These are phyloP conservation scores for Saturnispora kantuleensis DNA, from an alignment of 805 yeast genomes.

Conservation along the genomic window DNA sequence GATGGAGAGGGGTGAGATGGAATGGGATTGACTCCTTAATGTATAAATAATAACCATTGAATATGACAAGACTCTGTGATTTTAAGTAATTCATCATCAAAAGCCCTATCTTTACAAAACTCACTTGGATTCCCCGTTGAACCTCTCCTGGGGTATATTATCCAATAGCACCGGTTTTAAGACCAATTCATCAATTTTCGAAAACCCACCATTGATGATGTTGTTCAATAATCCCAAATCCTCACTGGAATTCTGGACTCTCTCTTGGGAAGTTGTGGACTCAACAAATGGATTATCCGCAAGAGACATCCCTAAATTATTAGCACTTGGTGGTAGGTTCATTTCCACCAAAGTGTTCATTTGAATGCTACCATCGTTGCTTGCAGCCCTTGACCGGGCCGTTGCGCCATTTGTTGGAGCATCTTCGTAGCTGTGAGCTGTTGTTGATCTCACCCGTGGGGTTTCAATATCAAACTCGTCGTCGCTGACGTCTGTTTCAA, in stretches of 20 bases:
- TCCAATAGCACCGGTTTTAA: slow-evolving; percentile 87
- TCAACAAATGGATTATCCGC: slow-evolving; percentile 5
- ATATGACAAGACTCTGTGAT: too few relatives aligned
- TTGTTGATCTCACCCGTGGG: slow-evolving; percentile 22
- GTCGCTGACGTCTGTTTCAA: slow-evolving; percentile 74
- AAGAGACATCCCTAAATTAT: slow-evolving; percentile 1
- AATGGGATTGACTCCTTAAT: neutral
- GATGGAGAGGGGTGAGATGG: slow-evolving; percentile 29
- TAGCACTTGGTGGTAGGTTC: slow-evolving; percentile 2
- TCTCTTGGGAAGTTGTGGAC: neutral
- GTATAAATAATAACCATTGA: too few relatives aligned
- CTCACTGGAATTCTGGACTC: neutral
- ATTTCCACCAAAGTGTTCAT: slow-evolving; percentile 11
- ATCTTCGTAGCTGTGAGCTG: neutral
- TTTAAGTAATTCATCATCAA: neutral
- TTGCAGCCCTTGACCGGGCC: slow-evolving; percentile 18
- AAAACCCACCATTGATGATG: slow-evolving; percentile 60
- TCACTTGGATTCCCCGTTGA: slow-evolving; percentile 1
- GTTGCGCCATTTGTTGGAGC: neutral
- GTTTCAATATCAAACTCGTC: slow-evolving; percentile 95
- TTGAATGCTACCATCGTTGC: slow-evolving; percentile 18
- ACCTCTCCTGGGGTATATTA: slow-evolving; percentile 26
- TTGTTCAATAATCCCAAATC: slow-evolving; percentile 19
- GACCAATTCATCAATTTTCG: slow-evolving; percentile 86
- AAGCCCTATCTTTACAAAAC: neutral